Percentiles rank a stretch among this genome's conserved stretches.
Conservation (phyloP, 495 filamentous ascomycete genomes). For the Neurospora sublineolata region DNA sequence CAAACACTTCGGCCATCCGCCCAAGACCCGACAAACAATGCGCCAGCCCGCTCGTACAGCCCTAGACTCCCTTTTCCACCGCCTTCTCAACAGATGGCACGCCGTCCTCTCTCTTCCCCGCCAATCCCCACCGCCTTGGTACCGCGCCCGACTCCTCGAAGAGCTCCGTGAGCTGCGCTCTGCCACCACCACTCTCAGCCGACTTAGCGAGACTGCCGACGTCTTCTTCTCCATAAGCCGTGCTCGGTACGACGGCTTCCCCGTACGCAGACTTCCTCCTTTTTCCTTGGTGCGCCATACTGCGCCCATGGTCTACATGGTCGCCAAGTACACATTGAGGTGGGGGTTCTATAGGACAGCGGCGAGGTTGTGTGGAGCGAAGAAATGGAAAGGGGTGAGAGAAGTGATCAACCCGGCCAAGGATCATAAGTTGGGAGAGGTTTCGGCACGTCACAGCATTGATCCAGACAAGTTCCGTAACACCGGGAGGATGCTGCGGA, state of each 20-base stretch:
- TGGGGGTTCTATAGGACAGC: conserved; percentile 37
- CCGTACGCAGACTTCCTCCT: conserved; percentile 22
- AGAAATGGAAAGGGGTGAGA: conserved; percentile 16
- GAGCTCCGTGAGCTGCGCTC: conserved; percentile 31
- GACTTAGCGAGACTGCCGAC: conserved; percentile 41
- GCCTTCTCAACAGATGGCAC: conserved; percentile 31
- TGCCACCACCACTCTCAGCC: conserved; percentile 24
- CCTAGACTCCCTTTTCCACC: conserved; percentile 12
- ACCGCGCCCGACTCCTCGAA: conserved; percentile 34
- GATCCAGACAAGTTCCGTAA: conserved; percentile 25
- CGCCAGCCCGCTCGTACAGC: neutral
- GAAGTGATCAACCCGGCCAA: conserved; percentile 43
- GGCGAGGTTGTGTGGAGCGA: conserved; percentile 29
- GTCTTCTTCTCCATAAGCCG: conserved; percentile 41
- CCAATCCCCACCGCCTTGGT: conserved; percentile 34
- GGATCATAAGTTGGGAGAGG: conserved; percentile 34
- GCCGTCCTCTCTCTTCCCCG: conserved; percentile 24
- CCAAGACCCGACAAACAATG: neutral
- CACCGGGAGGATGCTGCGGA: neutral
- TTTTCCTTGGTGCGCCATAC: conserved; percentile 18
- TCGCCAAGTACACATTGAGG: conserved; percentile 39
- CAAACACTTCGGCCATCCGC: neutral
- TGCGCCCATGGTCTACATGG: conserved; percentile 37
- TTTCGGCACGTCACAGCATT: conserved; percentile 35
- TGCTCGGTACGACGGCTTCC: conserved; percentile 30